Evolutionary conservation across 2,329 filamentous ascomycete species (phyloP), one percentile per base, ranked within the genome.

Genomic region (Cordyceps cicadae): DNA sequence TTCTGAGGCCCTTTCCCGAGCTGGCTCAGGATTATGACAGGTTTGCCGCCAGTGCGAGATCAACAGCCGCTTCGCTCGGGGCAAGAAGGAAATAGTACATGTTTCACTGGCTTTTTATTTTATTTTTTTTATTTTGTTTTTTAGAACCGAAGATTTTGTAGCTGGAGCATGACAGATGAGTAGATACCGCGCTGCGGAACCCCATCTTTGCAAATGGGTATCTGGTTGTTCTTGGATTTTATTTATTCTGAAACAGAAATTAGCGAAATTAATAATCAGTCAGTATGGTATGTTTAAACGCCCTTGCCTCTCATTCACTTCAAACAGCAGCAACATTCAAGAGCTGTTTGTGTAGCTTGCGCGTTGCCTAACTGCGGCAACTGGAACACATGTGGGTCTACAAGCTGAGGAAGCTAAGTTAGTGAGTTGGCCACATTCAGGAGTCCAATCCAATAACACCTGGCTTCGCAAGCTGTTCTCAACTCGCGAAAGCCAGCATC

Each of bases 11-110:
- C 6, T 70, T 67, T 50, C 69, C 69, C 5, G 65, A 67, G 7
- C 64, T 71, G 55, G 63, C 62, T 19, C 63, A 64, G 17, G 70
- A 70, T 53, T 70, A 70, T 62, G 69, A 70, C 34, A 63, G 61
- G 17, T 68, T 70, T 32, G 51, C 62, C 7, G 56, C 61, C 3
- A 54, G 55, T 24, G 45, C 51, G 17, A 55, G 61, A 29, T 39
- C 54, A 41, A 57, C 54, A n/a, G 54, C 54, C 8, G 46, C 54
- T 29, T 29, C 21, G 19, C 14, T 57, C 21, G 46, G 45, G 14
- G 46, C 7, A 11, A 29, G 34, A 43, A 39, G 34, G 17, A 50
- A 41, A 32, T 57, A 43, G 41, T 14, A 15, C 11, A 11, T 2
- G 14, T 9, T 41, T 0, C 1, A 17, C 11, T 14, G 24, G 15